Evolutionary conservation across 1,284 basidiomycete species (phyloP).

Genomic region (Ceratobasidium sp.): DNA sequence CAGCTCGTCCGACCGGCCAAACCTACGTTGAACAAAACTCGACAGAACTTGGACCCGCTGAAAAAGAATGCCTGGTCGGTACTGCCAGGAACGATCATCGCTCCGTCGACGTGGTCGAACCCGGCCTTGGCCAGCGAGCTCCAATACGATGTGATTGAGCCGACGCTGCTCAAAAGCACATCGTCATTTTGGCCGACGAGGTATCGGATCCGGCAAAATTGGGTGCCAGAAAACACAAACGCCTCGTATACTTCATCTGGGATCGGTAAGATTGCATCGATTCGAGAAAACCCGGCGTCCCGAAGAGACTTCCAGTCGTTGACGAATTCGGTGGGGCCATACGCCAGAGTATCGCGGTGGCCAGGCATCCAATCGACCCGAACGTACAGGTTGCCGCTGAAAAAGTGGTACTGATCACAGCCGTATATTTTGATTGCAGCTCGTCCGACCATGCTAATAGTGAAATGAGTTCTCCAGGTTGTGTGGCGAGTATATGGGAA

Average conservation of each 20-base stretch:
- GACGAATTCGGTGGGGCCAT: constrained; percentile 14
- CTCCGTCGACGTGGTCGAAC: constrained; percentile 17
- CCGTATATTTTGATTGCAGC: constrained; percentile 8
- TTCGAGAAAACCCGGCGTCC: constrained; percentile 22
- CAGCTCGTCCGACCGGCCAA: constrained; percentile 6
- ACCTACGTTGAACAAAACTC: neutral
- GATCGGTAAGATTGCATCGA: constrained; percentile 33
- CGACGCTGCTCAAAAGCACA: neutral
- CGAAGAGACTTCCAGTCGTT: constrained; percentile 23
- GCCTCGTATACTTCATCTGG: constrained; percentile 8
- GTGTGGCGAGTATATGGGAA: neutral
- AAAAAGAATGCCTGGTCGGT: constrained; percentile 28
- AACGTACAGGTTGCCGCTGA: constrained; percentile 19
- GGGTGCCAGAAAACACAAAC: constrained; percentile 25
- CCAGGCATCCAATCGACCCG: constrained; percentile 31
- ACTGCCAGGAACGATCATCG: constrained; percentile 18
- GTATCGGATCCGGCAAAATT: constrained; percentile 16
- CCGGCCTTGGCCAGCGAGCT: constrained; percentile 12
- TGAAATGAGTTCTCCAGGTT: neutral
- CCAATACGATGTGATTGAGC: neutral
- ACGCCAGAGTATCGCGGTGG: neutral
- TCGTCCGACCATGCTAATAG: neutral
- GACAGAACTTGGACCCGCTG: constrained; percentile 11
- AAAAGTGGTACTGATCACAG: constrained; percentile 19
- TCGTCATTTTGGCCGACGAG: constrained; percentile 3